Evolutionary conservation across 1,284 basidiomycete species (phyloP), one percentile per base, ranked within the genome.

Genomic region (Psilocybe mexicana): DNA sequence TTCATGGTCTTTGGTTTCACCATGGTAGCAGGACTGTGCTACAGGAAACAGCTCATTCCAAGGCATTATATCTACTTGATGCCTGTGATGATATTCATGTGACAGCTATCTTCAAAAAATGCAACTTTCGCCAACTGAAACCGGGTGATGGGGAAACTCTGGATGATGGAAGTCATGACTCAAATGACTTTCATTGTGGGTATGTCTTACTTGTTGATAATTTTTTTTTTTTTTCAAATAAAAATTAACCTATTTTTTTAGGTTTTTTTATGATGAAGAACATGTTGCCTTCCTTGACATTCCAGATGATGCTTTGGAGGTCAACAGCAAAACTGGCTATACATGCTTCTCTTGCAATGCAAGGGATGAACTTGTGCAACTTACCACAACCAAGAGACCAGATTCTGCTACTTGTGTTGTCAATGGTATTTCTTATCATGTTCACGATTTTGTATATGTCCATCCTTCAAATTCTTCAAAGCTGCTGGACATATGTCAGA

Each of bases 21-120:
- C 87, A 87, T 71, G 84, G 85, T 2, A 85, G 83, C 4, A 82
- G 85, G 63, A 88, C 84, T 0, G 66, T 86, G 5, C 73, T 89
- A 0, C 85, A 87, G 63, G 84, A 90, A 63, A 78, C 79, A 0
- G 80, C 85, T 0, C 86, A 89, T 59, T 77, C 87, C 0, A 79
- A 80, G 50, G 75, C 76, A 0, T 71, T 90, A 0, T 88, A 79
- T 63, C 74, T 82, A 14, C 74, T 83, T 52, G 72, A 82, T 38
- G 67, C 67, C 25, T 90, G 87, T 63, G 81, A 81, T 52, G 74
- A 84, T 60, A 78, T 76, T 33, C 70, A 70, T 2, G 67, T 85
- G 0, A 76, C 76, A 2, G 77, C 78, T 10, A 86, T 90, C 51
- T 79, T 78, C 60, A 77, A 80, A 40, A 84, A 80, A 64, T 84